Evolutionary conservation across 2,329 filamentous ascomycete species (phyloP), one percentile per base, ranked within the genome.

Genomic region (Neofusicoccum ribis): DNA sequence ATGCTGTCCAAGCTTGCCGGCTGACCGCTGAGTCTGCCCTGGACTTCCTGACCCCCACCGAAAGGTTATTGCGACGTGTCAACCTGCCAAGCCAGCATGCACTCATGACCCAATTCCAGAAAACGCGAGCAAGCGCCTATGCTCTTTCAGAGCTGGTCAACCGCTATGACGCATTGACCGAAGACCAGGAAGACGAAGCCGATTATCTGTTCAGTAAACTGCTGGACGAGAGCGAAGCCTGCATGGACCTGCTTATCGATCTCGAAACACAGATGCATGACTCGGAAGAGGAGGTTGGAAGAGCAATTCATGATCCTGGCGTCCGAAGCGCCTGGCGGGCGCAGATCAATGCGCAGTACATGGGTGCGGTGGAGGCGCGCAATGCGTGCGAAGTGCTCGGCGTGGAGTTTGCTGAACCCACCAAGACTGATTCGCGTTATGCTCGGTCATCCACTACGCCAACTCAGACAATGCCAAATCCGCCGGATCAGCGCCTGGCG

Each of bases 261-360:
- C 49, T 65, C n/a, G 56, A 60, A 60, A 61, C 43, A 15, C 44
- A 51, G 8, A 43, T 65, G 46, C 52, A 65, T 49, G 63, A 65
- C 44, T 50, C 46, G 8, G 46, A 51, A 20, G 54, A 65, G 4
- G 63, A 65, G 37, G 56, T 65, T 15, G 46, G 36, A 23, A 65
- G 43, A 46, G 76, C 76, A 50, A 72, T 74, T 34, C 66, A 66
- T 9, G 84, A 84, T 65, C 81, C 84, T 56, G 82, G 82, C 3
- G 85, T 88, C 68, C 79, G 83, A 6, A 82, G 84, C 65, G 84
- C 87, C 68, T 77, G 88, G 60, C 84, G 86, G 31, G 86, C 83
- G 15, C 78, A 88, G 49, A 81, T 89, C 75, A 80, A 87, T 41
- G 81, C 86, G 68, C 81, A 88, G 41, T 87, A 86, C 69, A 83